Percentiles rank a stretch among this genome's conserved stretches.
Conservation (phyloP, 2,329 filamentous ascomycete species). For the Sporothrix mexicana region DNA sequence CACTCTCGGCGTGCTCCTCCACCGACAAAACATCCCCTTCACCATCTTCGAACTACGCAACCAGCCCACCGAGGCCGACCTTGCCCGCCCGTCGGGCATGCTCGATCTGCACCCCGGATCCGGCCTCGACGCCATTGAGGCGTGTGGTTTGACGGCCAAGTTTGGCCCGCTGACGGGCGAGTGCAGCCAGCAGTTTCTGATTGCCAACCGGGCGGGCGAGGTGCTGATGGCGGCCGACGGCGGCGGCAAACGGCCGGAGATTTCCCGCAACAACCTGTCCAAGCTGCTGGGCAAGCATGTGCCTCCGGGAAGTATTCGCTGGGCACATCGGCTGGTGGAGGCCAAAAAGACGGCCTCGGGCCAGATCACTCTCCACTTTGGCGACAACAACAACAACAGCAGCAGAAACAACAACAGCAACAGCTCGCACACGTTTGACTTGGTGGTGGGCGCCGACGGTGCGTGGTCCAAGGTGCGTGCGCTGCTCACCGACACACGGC, state of each 20-base stretch:
- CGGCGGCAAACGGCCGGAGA: slow-evolving; percentile 45
- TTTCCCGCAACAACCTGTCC: slow-evolving; percentile 46
- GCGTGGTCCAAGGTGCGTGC: slow-evolving; percentile 49
- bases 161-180: slow-evolving; percentile 51
- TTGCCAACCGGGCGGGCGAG: slow-evolving; percentile 45
- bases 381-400: no score
- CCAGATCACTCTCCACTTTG: no score
- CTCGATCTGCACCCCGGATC: slow-evolving; percentile 57
- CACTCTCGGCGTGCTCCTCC: slow-evolving; percentile 55
- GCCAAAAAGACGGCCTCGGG: slow-evolving; percentile 29
- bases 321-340: slow-evolving; percentile 44
- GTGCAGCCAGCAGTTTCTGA: slow-evolving; percentile 49
- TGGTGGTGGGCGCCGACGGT: slow-evolving; percentile 51
- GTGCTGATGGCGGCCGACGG: slow-evolving; percentile 39
- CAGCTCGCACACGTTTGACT: no score
- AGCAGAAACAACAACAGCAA: no score
- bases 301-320: slow-evolving; percentile 46
- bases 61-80: slow-evolving; percentile 41
- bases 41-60: slow-evolving; percentile 48
- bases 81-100: slow-evolving; percentile 47
- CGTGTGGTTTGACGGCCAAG: slow-evolving; percentile 51
- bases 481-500: slow-evolving; percentile 46
- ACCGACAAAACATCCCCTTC: slow-evolving; percentile 46
- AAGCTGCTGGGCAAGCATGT: slow-evolving; percentile 45
- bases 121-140: slow-evolving; percentile 53